Percentiles rank a stretch among this genome's conserved stretches.
Conservation (phyloP, 257 asterid genomes). For the Nicotiana paniculata region DNA sequence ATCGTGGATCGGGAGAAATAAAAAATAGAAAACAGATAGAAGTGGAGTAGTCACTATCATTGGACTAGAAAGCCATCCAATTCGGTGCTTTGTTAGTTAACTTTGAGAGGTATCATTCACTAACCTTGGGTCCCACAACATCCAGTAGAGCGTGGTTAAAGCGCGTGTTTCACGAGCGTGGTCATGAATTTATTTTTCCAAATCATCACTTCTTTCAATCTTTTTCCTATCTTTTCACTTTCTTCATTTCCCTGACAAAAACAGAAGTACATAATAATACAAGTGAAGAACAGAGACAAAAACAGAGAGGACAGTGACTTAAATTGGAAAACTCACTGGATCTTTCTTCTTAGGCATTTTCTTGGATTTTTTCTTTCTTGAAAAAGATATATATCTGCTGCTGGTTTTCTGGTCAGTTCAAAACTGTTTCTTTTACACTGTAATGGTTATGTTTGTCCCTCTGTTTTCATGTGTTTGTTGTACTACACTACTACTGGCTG, state of each 20-base stretch:
- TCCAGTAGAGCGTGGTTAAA: slow-evolving; percentile 8
- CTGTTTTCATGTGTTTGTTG: neutral
- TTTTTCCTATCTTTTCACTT: neutral
- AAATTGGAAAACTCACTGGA: neutral
- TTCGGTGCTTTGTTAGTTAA: neutral
- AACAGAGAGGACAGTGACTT: neutral
- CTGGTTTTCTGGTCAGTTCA: neutral
- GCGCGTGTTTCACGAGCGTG: slow-evolving; percentile 4
- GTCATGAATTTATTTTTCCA: neutral
- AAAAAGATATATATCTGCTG: neutral
- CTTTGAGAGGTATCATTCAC: slow-evolving; percentile 6
- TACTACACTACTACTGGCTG: neutral
- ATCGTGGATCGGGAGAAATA: no score
- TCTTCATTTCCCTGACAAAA: neutral
- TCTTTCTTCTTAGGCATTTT: neutral
- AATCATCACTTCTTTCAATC: neutral
- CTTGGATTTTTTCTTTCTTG: neutral
- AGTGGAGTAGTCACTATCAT: neutral
- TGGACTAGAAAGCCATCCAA: neutral
- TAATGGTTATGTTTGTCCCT: neutral
- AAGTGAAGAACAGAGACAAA: neutral
- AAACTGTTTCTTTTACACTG: neutral
- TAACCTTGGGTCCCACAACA: neutral
- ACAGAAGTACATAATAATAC: neutral
- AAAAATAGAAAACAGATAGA: neutral